These are phyloP conservation scores for Medicago truncatula DNA, from an alignment of 306 rosid genomes.

Conservation along the genomic window DNA sequence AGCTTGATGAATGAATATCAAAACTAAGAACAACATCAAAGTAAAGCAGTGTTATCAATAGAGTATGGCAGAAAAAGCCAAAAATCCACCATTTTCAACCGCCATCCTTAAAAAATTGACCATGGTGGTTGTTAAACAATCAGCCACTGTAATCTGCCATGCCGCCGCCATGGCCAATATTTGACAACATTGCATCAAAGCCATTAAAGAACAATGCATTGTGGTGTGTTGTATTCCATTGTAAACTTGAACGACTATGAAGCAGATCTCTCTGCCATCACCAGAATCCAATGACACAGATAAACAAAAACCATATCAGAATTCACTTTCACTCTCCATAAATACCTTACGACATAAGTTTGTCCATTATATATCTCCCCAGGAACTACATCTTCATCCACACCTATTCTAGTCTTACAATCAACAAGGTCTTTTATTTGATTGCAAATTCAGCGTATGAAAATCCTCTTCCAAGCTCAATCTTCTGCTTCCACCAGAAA, in stretches of 20 bases:
- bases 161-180: no score
- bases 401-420: neutral
- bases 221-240: no score
- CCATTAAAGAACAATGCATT: no score
- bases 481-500: neutral
- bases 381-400: neutral
- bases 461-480: slow-evolving; percentile 1
- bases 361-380: neutral
- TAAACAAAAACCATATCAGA: slow-evolving; percentile 4
- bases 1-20: slow-evolving; percentile 6
- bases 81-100: no score
- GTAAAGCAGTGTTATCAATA: neutral
- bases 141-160: no score
- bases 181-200: no score
- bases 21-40: neutral
- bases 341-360: neutral
- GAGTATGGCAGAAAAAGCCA: no score
- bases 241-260: neutral
- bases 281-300: neutral
- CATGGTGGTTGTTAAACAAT: no score
- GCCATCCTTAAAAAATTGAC: no score
- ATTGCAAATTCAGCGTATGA: slow-evolving; percentile 8
- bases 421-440: slow-evolving; percentile 1
- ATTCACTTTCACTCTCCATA: neutral
- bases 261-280: neutral